These are phyloP conservation scores for Juncus inflexus DNA, from an alignment of 176 grass and related monocot species.

Conservation along the genomic window DNA sequence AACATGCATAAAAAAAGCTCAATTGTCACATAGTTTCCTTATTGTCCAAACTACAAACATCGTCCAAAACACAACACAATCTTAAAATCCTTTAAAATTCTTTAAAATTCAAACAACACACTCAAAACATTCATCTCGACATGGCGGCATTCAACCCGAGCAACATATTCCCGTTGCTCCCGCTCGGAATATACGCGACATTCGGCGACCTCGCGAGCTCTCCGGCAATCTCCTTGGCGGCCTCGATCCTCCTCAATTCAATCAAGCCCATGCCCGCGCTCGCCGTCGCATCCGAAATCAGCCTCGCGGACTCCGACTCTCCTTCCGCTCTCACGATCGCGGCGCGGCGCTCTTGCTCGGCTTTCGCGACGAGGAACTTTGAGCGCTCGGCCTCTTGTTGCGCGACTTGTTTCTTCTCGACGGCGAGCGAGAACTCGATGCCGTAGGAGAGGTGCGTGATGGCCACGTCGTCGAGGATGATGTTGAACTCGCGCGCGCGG, in stretches of 20 bases:
- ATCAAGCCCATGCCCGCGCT: conserved; percentile 58
- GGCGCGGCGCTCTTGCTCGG: conserved; percentile 92
- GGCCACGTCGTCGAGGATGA: conserved; percentile 94
- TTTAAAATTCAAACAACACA: too few relatives aligned
- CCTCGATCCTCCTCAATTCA: conserved; percentile 87
- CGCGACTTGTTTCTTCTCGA: conserved; percentile 99
- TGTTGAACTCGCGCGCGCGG: conserved; percentile 91
- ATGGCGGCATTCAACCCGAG: conserved; percentile 63
- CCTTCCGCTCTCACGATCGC: conserved; percentile 86
- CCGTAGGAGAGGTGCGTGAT: conserved; percentile 99
- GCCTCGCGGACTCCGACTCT: conserved; percentile 72
- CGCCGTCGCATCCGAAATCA: conserved; percentile 84
- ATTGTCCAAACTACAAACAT: too few relatives aligned
- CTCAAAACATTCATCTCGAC: conserved; percentile 33
- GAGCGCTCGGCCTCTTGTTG: conserved; percentile 99
- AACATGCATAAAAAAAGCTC: too few relatives aligned
- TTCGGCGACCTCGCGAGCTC: conserved; percentile 74
- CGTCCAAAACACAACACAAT: too few relatives aligned
- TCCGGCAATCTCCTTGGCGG: conserved; percentile 69
- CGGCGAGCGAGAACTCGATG: conserved; percentile 82
- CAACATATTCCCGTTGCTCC: conserved; percentile 57
- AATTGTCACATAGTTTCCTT: too few relatives aligned
- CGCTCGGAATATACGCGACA: conserved; percentile 58
- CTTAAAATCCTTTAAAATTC: too few relatives aligned
- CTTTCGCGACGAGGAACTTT: conserved; percentile 95